Evolutionary conservation across 306 rosid genomes (phyloP).

Genomic region (Coriaria nepalensis): DNA sequence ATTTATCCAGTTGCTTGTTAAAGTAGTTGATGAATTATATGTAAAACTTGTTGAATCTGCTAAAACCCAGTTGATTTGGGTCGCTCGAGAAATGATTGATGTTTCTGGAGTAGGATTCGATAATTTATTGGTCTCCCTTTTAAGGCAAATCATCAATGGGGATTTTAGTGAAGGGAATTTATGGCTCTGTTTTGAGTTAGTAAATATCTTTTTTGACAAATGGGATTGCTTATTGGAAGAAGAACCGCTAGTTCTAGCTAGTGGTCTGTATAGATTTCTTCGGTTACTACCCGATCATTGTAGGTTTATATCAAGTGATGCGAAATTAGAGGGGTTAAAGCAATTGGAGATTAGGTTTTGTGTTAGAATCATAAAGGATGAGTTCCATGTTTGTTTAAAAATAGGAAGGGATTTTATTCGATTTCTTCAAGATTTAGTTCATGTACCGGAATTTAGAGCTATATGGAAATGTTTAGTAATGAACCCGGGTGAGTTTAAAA

Average conservation of each 20-base stretch:
- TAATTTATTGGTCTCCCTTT: conserved; percentile 35
- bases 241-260: conserved; percentile 34
- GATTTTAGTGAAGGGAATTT: conserved; percentile 48
- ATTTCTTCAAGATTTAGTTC: conserved; percentile 54
- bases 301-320: conserved; percentile 12
- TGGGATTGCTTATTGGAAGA: conserved; percentile 40
- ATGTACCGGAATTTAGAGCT: conserved; percentile 44
- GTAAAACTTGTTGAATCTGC: conserved; percentile 34
- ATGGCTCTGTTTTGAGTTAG: conserved; percentile 51
- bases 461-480: conserved; percentile 48
- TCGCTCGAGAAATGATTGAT: conserved; percentile 32
- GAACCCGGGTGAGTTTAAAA: conserved; percentile 30
- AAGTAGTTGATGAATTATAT: conserved; percentile 33
- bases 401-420: conserved; percentile 77
- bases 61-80: conserved; percentile 46
- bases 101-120: conserved; percentile 42
- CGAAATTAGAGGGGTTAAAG: conserved; percentile 37
- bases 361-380: conserved; percentile 44
- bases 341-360: conserved; percentile 53
- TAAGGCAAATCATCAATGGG: conserved; percentile 61
- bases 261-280: conserved; percentile 52
- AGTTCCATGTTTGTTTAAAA: conserved; percentile 50
- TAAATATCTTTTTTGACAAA: conserved; percentile 28
- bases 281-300: conserved; percentile 60
- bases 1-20: conserved; percentile 29